These are phyloP conservation scores for Pilatotrama ljubarskyi DNA, from an alignment of 768 basidiomycete species.

Conservation along the genomic window DNA sequence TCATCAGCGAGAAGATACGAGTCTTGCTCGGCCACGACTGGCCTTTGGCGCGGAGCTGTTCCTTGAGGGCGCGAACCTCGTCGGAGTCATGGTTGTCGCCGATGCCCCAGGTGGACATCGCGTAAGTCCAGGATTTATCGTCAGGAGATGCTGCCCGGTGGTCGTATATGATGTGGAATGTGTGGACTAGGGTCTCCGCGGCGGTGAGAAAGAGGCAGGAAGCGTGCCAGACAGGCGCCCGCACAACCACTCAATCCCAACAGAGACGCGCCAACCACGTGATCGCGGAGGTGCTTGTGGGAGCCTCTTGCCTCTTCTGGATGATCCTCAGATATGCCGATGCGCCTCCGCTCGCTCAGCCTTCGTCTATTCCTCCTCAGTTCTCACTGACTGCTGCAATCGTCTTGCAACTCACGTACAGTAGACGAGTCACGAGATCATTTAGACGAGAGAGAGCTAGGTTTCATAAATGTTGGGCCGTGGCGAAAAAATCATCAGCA, in stretches of 20 bases:
- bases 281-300: slow-evolving; percentile 6
- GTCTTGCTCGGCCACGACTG: not conserved
- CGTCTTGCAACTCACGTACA: too few species aligned
- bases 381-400: too few species aligned
- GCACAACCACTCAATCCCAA: slow-evolving; percentile 13
- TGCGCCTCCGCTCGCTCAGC: too few species aligned
- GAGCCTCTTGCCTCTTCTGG: not conserved
- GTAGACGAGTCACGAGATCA: too few species aligned
- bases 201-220: slow-evolving; percentile 7
- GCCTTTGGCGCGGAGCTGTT: slow-evolving; percentile 40
- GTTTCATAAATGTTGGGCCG: too few species aligned
- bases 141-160: not conserved
- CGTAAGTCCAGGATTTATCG: not conserved
- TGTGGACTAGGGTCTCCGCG: not conserved
- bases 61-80: slow-evolving; percentile 38
- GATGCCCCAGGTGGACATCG: slow-evolving; percentile 42
- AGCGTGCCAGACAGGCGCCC: slow-evolving; percentile 9
- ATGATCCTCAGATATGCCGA: too few species aligned
- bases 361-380: too few species aligned
- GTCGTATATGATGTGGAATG: not conserved
- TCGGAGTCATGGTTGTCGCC: slow-evolving; percentile 43
- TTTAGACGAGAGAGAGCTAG: too few species aligned
- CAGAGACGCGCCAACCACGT: slow-evolving; percentile 19
- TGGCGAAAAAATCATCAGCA: too few species aligned
- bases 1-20: not conserved